Percentiles rank a stretch among this genome's conserved stretches.
Evolutionary conservation across 139 green algal genomes (phyloP).

Genomic region (Chlamydomonas eustigma): DNA sequence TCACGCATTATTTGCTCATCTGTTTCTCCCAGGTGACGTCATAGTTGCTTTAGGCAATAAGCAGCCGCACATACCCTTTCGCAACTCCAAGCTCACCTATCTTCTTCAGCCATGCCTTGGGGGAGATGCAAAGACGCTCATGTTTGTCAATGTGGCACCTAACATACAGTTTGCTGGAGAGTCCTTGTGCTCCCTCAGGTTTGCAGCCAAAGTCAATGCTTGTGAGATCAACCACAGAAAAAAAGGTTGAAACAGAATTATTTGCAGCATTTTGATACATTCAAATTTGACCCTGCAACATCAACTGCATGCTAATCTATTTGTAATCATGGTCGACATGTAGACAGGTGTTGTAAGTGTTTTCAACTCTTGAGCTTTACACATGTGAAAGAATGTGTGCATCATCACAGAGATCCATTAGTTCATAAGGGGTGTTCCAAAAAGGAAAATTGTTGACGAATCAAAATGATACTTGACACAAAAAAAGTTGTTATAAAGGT

Average conservation of each 20-base stretch:
- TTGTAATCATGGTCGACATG: not conserved
- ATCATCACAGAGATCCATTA: not conserved
- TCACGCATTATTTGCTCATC: not conserved
- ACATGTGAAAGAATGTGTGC: not conserved
- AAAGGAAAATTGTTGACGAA: too few species aligned
- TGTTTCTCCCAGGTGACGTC: constrained; percentile 74
- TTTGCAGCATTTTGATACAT: not conserved
- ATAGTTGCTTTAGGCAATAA: constrained; percentile 88
- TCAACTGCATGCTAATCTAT: not conserved
- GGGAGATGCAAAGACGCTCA: constrained; percentile 87
- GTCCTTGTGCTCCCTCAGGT: constrained; percentile 83
- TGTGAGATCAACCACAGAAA: constrained; percentile 50
- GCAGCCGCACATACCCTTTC: constrained; percentile 86
- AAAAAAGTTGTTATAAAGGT: too few species aligned
- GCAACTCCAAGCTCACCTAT: constrained; percentile 92
- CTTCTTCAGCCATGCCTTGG: constrained; percentile 83
- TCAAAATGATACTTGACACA: too few species aligned
- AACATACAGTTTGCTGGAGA: constrained; percentile 58
- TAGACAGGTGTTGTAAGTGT: not conserved
- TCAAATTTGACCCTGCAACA: not conserved
- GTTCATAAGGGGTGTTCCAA: not conserved
- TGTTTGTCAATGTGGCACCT: constrained; percentile 91
- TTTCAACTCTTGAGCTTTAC: not conserved
- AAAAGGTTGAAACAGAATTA: not conserved
- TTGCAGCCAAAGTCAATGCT: constrained; percentile 86